Evolutionary conservation across 192 early-diverging fungal species (phyloP), one percentile per base, ranked within the genome.

Genomic region (Coemansia aciculifera): DNA sequence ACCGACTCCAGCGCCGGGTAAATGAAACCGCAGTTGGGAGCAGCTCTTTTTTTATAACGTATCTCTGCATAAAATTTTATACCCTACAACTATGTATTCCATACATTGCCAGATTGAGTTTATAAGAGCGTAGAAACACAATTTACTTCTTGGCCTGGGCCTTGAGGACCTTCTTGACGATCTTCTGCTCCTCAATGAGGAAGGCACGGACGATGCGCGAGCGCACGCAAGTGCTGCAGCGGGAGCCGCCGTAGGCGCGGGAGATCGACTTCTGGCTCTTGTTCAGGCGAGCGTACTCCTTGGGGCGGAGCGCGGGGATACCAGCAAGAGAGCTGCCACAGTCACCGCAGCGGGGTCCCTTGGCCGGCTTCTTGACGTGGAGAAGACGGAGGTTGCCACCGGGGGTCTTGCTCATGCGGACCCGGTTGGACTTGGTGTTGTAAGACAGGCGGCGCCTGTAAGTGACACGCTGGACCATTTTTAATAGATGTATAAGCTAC

Each of bases 151-250:
- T 84, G 73, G 71, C 77, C 77, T 84, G 82, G 27, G 73, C 78
- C 92, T 97, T 98, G 84, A 97, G 89, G 69, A 98, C 94, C 87
- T 92, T 94, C 94, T 98, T 98, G 86, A 98, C 95, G 75, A 98
- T 97, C 94, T 98, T 98, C 90, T 98, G 97, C 89, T 98, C 97
- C 88, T 98, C 97, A 73, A 98, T 94, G 81, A 98, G 89, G 90
- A 98, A 98, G 70, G 97, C 94, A 72, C 97, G 94, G 64, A 98
- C 92, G 85, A 98, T 96, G 75, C 96, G 84, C 31, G 80, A 79
- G 69, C 91, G 86, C 12, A 93, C 92, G 86, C 97, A 98, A 80
- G 84, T 81, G 73, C 86, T 88, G 86, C 95, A 99, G 69, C 95
- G 94, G 75, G 90, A 93, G 67, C 97, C 97, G 86, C 97, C 97